These are phyloP conservation scores for Penicillium verrucosum DNA, from an alignment of 2,329 filamentous ascomycete genomes.

Conservation along the genomic window DNA sequence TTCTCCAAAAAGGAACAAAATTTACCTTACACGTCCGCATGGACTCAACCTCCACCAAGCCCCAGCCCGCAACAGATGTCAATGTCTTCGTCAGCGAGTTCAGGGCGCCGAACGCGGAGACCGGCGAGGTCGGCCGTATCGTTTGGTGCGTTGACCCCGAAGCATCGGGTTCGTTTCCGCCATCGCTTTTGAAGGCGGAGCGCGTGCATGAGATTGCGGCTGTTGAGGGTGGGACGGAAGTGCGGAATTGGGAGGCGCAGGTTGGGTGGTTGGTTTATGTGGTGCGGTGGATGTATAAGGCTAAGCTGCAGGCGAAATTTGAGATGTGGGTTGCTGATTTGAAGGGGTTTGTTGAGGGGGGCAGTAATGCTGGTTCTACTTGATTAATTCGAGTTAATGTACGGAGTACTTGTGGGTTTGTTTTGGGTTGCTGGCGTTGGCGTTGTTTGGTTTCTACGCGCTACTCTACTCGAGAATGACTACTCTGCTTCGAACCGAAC, in stretches of 20 bases:
- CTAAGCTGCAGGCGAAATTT: conserved; percentile 38
- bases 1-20: conserved; percentile 40
- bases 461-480: too few relatives aligned
- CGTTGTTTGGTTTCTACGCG: not conserved
- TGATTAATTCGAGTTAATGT: not conserved
- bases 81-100: conserved; percentile 34
- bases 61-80: conserved; percentile 25
- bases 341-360: conserved; percentile 39
- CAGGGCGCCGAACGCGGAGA: conserved; percentile 25
- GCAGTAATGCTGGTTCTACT: not conserved
- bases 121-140: conserved; percentile 23
- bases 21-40: conserved; percentile 47
- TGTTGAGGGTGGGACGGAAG: conserved; percentile 32
- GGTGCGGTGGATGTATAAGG: conserved; percentile 43
- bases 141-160: conserved; percentile 29
- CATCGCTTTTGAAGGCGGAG: conserved; percentile 43
- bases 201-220: conserved; percentile 49
- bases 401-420: too few relatives aligned
- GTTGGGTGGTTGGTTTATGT: conserved; percentile 41
- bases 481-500: too few relatives aligned
- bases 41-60: conserved; percentile 27
- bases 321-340: conserved; percentile 42
- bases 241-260: conserved; percentile 48
- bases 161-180: conserved; percentile 30
- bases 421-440: not conserved